phyloP scores from a whole-genome alignment of 805 yeast species.

The Saccharomyces paradoxus region DNA sequence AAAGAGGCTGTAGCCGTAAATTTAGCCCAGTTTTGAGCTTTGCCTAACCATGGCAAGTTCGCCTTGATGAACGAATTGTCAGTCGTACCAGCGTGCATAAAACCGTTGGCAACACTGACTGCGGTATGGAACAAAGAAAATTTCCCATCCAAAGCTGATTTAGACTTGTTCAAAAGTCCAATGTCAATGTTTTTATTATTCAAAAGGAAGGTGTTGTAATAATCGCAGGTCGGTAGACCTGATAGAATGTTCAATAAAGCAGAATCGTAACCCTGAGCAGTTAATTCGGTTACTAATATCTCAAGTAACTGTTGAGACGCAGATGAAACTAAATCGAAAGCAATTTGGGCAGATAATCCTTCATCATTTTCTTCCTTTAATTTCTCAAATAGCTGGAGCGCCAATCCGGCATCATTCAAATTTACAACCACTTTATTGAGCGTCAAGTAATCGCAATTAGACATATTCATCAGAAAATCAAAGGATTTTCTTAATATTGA shows the following conservation, averaged over 20 bases:
- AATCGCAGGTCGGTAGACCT: slow-evolving; percentile 92
- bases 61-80: slow-evolving; percentile 86
- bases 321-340: slow-evolving; percentile 85
- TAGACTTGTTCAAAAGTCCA: slow-evolving; percentile 71
- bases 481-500: slow-evolving; percentile 58
- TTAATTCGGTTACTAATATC: slow-evolving; percentile 39
- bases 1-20: slow-evolving; percentile 96
- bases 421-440: slow-evolving; percentile 82
- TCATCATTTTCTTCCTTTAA: slow-evolving; percentile 37
- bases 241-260: slow-evolving; percentile 64
- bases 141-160: slow-evolving; percentile 77
- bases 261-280: slow-evolving; percentile 25
- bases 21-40: slow-evolving; percentile 98
- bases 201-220: slow-evolving; percentile 77
- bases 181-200: slow-evolving; percentile 83
- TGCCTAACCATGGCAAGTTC: slow-evolving; percentile 91
- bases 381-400: slow-evolving; percentile 58
- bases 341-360: slow-evolving; percentile 80
- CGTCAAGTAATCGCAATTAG: slow-evolving; percentile 71
- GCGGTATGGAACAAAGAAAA: slow-evolving; percentile 93
- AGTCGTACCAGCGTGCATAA: slow-evolving; percentile 93
- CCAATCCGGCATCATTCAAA: slow-evolving; percentile 67
- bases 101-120: slow-evolving; percentile 88
- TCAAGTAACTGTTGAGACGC: slow-evolving; percentile 85
- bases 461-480: slow-evolving; percentile 46